Percentiles rank a stretch among this genome's conserved stretches.
These are phyloP conservation scores for Tolypocladium pustulatum DNA, from an alignment of 2,329 filamentous ascomycete genomes.

Conservation along the genomic window DNA sequence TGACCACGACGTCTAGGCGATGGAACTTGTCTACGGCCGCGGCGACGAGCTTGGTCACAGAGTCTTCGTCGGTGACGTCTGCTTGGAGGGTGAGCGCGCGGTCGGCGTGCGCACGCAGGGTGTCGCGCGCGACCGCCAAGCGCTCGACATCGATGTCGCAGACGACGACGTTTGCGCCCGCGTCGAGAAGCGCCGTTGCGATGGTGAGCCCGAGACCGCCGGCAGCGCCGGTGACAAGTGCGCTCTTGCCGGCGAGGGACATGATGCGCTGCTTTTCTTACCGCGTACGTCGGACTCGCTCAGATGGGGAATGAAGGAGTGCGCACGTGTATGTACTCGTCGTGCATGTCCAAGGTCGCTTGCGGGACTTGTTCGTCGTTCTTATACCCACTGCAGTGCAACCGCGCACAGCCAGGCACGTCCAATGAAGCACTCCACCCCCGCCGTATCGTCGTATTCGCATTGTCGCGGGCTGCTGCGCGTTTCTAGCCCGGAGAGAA, in stretches of 20 bases:
- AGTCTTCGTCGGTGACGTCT: slow-evolving; percentile 12
- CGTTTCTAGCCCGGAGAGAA: no score
- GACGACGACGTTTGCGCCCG: slow-evolving; percentile 20
- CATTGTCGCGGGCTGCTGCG: background rate
- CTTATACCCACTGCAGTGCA: background rate
- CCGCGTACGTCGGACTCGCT: background rate
- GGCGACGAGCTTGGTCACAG: slow-evolving; percentile 11
- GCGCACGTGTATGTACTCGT: background rate
- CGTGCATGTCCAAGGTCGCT: background rate
- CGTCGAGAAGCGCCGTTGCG: slow-evolving; percentile 16
- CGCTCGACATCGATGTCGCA: slow-evolving; percentile 17
- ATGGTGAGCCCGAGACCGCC: slow-evolving; percentile 21
- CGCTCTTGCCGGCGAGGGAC: slow-evolving; percentile 12
- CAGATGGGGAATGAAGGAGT: background rate
- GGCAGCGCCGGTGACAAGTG: slow-evolving; percentile 20
- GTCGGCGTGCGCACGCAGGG: background rate
- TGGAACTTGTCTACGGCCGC: slow-evolving; percentile 11
- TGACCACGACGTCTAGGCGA: slow-evolving; percentile 42
- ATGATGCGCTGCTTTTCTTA: background rate
- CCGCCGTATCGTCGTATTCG: background rate
- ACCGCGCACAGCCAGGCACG: background rate
- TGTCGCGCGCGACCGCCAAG: slow-evolving; percentile 2
- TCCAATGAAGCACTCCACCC: background rate
- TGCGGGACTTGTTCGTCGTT: background rate
- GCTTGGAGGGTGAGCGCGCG: background rate